A percentile compares a stretch with the other conserved stretches of the same genome.
These are phyloP conservation scores for Triadica sebifera DNA, from an alignment of 345 rosid genomes.

Conservation along the genomic window DNA sequence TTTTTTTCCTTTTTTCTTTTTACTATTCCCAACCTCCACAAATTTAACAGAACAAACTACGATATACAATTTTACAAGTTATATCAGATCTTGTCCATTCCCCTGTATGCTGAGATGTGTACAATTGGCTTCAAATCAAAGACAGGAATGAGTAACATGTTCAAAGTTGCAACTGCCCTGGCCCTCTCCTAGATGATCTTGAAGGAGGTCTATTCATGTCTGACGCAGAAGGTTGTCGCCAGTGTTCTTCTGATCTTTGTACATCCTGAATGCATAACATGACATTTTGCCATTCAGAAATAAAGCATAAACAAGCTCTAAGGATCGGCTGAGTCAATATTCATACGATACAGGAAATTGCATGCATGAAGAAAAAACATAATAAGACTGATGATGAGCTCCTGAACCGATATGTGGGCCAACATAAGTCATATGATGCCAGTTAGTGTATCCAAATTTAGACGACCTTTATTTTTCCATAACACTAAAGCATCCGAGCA, in stretches of 20 bases:
- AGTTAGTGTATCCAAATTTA: background rate
- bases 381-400: background rate
- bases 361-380: background rate
- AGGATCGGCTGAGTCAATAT: background rate
- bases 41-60: constrained; percentile 37
- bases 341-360: background rate
- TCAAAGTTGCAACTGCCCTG: constrained; percentile 66
- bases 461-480: background rate
- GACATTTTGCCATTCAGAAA: background rate
- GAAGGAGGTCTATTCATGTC: constrained; percentile 55
- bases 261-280: constrained; percentile 48
- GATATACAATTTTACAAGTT: constrained; percentile 65
- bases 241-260: constrained; percentile 55
- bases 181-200: constrained; percentile 70
- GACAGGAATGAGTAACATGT: constrained; percentile 8
- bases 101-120: constrained; percentile 18
- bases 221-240: constrained; percentile 29
- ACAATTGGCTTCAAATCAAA: constrained; percentile 25
- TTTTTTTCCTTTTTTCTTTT: constrained; percentile 28
- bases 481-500: background rate
- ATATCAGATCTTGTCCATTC: constrained; percentile 27
- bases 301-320: background rate
- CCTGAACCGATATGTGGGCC: background rate
- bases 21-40: constrained; percentile 38
- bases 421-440: background rate